A percentile compares a stretch with the other conserved stretches of the same genome.
phyloP scores from a whole-genome alignment of 1,284 basidiomycete genomes.

The Lentinula novae-zelandiae region DNA sequence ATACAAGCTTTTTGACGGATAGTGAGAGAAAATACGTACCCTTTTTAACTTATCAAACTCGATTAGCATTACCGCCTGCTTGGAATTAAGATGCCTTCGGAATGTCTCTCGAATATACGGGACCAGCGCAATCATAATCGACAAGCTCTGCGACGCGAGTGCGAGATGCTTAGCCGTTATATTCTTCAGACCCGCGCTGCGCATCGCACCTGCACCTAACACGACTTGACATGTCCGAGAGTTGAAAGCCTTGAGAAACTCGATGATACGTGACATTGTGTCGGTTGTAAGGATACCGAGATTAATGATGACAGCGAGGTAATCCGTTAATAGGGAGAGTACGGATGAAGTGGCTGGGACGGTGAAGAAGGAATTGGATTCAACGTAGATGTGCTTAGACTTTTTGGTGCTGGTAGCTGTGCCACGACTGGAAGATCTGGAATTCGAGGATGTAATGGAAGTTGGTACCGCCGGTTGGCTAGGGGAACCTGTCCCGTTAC shows the following conservation, averaged over 20 bases:
- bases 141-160: constrained; percentile 92
- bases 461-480: constrained; percentile 13
- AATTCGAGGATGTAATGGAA: constrained; percentile 19
- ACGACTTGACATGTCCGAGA: constrained; percentile 98
- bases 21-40: constrained; percentile 42
- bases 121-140: constrained; percentile 92
- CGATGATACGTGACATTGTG: constrained; percentile 89
- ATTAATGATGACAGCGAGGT: constrained; percentile 87
- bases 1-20: constrained; percentile 1
- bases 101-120: constrained; percentile 95
- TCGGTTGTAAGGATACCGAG: constrained; percentile 89
- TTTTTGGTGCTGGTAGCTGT: constrained; percentile 26
- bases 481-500: constrained; percentile 5
- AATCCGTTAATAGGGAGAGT: constrained; percentile 78
- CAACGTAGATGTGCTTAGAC: constrained; percentile 79
- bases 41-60: constrained; percentile 99
- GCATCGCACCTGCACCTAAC: constrained; percentile 96
- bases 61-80: constrained; percentile 93
- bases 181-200: constrained; percentile 95
- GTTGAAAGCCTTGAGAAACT: constrained; percentile 97
- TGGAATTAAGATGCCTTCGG: constrained; percentile 85
- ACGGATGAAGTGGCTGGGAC: constrained; percentile 85
- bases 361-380: constrained; percentile 79
- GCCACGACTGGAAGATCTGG: constrained; percentile 21
- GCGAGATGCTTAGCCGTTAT: constrained; percentile 98